Evolutionary conservation across 2,329 filamentous ascomycete genomes (phyloP).

Genomic region (Colletotrichum somersetense): DNA sequence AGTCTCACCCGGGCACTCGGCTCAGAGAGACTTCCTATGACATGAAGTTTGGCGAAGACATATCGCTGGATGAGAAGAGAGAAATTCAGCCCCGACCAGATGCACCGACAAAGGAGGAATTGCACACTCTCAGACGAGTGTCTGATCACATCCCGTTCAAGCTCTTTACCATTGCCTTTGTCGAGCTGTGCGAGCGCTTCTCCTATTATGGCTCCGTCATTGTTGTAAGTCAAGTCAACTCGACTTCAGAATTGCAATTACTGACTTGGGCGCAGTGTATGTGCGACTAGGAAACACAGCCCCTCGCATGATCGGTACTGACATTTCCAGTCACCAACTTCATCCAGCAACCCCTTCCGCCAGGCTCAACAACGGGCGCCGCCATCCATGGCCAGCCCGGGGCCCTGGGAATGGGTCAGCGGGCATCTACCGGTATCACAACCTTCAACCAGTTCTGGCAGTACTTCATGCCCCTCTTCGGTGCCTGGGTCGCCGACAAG

Average conservation of each 20-base stretch:
- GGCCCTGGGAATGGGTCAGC: constrained; percentile 69
- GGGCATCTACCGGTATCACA: constrained; percentile 60
- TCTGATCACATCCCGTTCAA: constrained; percentile 69
- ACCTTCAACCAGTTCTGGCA: constrained; percentile 70
- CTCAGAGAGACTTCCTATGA: constrained; percentile 33
- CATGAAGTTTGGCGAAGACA: constrained; percentile 37
- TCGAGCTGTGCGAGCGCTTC: constrained; percentile 79
- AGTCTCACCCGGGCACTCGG: constrained; percentile 50
- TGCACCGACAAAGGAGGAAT: constrained; percentile 63
- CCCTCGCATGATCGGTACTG: neutral
- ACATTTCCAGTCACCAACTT: constrained; percentile 66
- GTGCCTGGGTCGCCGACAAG: constrained; percentile 64
- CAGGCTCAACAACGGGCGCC: constrained; percentile 67
- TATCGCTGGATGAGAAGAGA: constrained; percentile 50
- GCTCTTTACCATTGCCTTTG: constrained; percentile 73
- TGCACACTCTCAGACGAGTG: constrained; percentile 65
- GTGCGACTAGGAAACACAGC: neutral
- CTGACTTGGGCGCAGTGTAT: constrained; percentile 25
- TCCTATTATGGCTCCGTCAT: constrained; percentile 78
- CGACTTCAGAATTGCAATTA: neutral
- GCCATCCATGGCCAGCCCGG: constrained; percentile 57
- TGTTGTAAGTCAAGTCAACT: constrained; percentile 65
- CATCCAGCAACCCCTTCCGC: constrained; percentile 69
- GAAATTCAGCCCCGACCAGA: constrained; percentile 42
- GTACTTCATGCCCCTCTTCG: constrained; percentile 70